phyloP scores from a whole-genome alignment of 1,139 yeast species.

The Hansenula anomala region DNA sequence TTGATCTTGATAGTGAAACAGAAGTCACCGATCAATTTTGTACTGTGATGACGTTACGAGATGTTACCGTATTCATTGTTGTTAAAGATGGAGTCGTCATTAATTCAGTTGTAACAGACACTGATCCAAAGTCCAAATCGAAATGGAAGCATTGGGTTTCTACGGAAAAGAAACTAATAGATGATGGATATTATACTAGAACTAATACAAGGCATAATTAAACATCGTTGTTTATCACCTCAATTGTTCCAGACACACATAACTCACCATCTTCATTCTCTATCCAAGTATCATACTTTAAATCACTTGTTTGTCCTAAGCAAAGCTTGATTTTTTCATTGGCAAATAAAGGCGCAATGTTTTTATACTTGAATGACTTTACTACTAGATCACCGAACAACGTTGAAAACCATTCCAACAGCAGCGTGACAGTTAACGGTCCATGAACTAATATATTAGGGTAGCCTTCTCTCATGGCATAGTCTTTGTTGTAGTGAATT shows the following conservation, averaged over 20 bases:
- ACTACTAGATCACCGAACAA: slow-evolving; percentile 15
- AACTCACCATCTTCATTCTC: slow-evolving; percentile 13
- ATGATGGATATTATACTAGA: slow-evolving; percentile 2
- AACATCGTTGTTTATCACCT: neutral
- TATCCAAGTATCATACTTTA: slow-evolving; percentile 22
- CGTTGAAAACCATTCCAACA: slow-evolving; percentile 38
- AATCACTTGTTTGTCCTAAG: slow-evolving; percentile 7
- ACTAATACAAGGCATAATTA: neutral
- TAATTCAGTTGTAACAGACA: slow-evolving; percentile 25
- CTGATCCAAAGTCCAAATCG: slow-evolving; percentile 28
- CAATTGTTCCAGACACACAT: slow-evolving; percentile 15
- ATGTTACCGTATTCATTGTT: slow-evolving; percentile 27
- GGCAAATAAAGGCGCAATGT: slow-evolving; percentile 43
- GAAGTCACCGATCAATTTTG: slow-evolving; percentile 20
- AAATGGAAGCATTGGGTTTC: slow-evolving; percentile 28
- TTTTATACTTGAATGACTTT: slow-evolving; percentile 40
- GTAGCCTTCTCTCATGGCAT: slow-evolving; percentile 55
- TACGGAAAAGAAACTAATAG: slow-evolving; percentile 22
- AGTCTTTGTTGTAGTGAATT: slow-evolving; percentile 65
- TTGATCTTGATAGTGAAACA: slow-evolving; percentile 10
- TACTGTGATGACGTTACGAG: slow-evolving; percentile 33
- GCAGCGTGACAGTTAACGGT: slow-evolving; percentile 63
- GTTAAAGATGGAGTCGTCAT: slow-evolving; percentile 1
- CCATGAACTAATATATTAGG: slow-evolving; percentile 72
- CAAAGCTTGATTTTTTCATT: slow-evolving; percentile 25